phyloP scores from a whole-genome alignment of 495 filamentous ascomycete species.

The Neurospora cerealis region DNA sequence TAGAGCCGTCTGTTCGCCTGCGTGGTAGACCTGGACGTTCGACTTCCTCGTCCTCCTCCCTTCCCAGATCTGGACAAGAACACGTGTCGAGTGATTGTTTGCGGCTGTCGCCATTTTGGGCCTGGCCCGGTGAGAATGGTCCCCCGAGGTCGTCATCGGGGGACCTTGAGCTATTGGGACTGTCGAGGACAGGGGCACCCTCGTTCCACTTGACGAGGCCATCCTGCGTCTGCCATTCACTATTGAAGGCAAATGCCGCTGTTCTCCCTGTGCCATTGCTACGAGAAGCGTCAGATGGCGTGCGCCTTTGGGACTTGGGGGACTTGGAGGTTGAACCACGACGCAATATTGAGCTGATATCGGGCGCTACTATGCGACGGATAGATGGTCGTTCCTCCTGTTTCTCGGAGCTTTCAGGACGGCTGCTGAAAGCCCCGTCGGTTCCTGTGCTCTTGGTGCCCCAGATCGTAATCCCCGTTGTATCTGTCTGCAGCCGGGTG shows the following conservation, averaged over 20 bases:
- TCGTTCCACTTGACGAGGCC: neutral
- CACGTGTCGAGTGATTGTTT: slow-evolving; percentile 4
- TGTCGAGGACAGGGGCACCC: neutral
- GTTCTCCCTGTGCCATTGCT: neutral
- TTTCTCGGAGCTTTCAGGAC: neutral
- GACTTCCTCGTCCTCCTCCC: neutral
- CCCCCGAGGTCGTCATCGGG: neutral
- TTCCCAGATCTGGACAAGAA: slow-evolving; percentile 9
- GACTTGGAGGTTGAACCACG: neutral
- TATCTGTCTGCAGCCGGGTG: neutral
- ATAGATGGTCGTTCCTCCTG: neutral
- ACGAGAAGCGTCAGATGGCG: neutral
- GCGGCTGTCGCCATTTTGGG: neutral
- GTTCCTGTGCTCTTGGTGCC: neutral
- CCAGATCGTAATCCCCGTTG: neutral
- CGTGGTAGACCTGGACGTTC: neutral
- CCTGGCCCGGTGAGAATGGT: neutral
- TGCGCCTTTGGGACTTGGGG: neutral
- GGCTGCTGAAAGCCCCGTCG: neutral
- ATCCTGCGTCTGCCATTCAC: neutral
- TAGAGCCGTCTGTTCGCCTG: neutral
- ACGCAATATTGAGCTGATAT: neutral
- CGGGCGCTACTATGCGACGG: neutral
- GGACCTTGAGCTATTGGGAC: neutral
- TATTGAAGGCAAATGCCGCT: neutral